Evolutionary conservation across 208 protist species (phyloP), one percentile per base, ranked within the genome.

Genomic region (Blastocrithidia nonstop): DNA sequence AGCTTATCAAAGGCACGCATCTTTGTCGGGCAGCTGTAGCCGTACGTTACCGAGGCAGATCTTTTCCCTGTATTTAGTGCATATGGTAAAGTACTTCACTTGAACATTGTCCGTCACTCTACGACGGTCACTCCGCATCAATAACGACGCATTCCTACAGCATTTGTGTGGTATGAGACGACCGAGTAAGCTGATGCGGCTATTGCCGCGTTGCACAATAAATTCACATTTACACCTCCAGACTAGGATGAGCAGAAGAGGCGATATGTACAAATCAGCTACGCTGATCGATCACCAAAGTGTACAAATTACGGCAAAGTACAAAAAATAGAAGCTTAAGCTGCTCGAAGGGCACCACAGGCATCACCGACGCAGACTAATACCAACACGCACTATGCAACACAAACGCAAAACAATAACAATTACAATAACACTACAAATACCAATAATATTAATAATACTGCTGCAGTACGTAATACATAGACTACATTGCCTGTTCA

Each of bases 211-310:
- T 43, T 80, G 51, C 71, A 80, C 62, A 80, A 80, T 43, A 31
- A 59, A 22, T 78, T 78, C 41, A 66, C 60, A 61, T 78, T 78
- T 52, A 68, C 70, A 5, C 58, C 58, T 6, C 55, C 46, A 0
- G 65, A 78, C 15, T 64, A 78, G 15, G 56, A 68, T 22, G 65
- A 70, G 23, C 46, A 54, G n/a, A 65, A 66, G 47, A 45, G 57
- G n/a, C 70, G 70, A 16, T 73, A 71, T 52, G 72, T 78, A 22
- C 70, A 78, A 43, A 66, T 78, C n/a, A 78, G 70, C 61, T 78
- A 78, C 49, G 70, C 70, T 8, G 61, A 73, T 40, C 70, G 73
- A 48, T 61, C 50, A 35, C 70, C 70, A 0, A 55, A 78, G 33
- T 59, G 38, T 47, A 73, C 70, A 0, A 17, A 35, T 31, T 78